phyloP scores from a whole-genome alignment of 2,329 filamentous ascomycete species.

The Juglanconis sp. region DNA sequence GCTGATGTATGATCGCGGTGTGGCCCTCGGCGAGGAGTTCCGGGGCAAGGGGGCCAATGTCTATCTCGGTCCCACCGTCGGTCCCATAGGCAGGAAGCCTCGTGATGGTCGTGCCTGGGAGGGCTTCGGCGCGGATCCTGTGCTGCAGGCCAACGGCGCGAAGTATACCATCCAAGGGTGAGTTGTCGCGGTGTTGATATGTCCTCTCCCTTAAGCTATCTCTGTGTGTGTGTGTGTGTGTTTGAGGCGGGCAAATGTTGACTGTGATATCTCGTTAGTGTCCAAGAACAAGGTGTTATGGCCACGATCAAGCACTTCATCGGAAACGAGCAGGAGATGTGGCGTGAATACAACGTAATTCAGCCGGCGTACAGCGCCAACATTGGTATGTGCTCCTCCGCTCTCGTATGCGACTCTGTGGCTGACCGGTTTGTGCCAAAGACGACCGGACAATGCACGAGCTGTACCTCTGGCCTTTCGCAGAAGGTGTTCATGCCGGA shows the following conservation, averaged over 20 bases:
- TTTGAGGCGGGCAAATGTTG: neutral
- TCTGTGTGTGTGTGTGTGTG: neutral
- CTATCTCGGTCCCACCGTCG: conserved; percentile 67
- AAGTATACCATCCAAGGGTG: conserved; percentile 67
- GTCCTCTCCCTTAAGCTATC: too few species aligned
- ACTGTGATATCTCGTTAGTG: conserved; percentile 29
- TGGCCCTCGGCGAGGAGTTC: conserved; percentile 68
- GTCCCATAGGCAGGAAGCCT: conserved; percentile 69
- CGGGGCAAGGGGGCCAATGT: conserved; percentile 71
- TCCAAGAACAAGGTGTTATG: conserved; percentile 78
- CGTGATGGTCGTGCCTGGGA: conserved; percentile 75
- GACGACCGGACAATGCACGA: conserved; percentile 75
- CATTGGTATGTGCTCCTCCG: conserved; percentile 41
- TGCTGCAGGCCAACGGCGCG: conserved; percentile 68
- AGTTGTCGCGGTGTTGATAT: neutral
- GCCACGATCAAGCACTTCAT: conserved; percentile 79
- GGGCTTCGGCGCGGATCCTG: conserved; percentile 68
- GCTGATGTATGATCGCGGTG: conserved; percentile 65
- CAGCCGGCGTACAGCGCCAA: conserved; percentile 52
- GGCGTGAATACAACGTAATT: conserved; percentile 54
- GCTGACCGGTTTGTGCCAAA: conserved; percentile 6
- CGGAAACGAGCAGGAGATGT: conserved; percentile 68
- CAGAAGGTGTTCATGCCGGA: conserved; percentile 66
- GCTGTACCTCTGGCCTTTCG: conserved; percentile 76
- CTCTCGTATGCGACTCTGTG: conserved; percentile 52